These are phyloP conservation scores for Camellia oleifera DNA, from an alignment of 179 eudicot species.

Conservation along the genomic window DNA sequence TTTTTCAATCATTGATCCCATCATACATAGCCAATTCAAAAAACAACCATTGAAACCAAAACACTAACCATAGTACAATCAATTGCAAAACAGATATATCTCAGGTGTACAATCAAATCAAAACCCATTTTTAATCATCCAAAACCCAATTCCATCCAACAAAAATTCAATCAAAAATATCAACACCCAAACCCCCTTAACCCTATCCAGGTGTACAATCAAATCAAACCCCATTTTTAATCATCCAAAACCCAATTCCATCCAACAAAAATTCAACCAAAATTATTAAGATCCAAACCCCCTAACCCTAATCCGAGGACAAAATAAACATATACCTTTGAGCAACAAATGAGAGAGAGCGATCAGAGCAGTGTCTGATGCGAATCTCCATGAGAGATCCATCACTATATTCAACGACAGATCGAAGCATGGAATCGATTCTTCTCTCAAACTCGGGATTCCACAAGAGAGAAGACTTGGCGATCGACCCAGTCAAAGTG, in stretches of 20 bases:
- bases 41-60: too few relatives aligned
- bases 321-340: slow-evolving; percentile 43
- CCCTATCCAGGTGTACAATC: too few relatives aligned
- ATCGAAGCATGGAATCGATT: slow-evolving; percentile 63
- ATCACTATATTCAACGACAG: slow-evolving; percentile 52
- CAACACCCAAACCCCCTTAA: neutral
- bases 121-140: neutral
- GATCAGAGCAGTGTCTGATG: slow-evolving; percentile 81
- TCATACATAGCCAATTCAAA: too few relatives aligned
- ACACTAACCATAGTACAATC: neutral
- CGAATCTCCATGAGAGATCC: slow-evolving; percentile 60
- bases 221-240: neutral
- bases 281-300: slow-evolving; percentile 3
- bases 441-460: slow-evolving; percentile 56
- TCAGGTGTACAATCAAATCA: too few relatives aligned
- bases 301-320: too few relatives aligned
- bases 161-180: neutral
- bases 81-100: neutral
- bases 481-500: slow-evolving; percentile 42
- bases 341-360: slow-evolving; percentile 50
- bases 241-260: neutral
- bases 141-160: neutral
- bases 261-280: neutral
- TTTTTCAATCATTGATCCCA: too few relatives aligned
- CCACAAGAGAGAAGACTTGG: slow-evolving; percentile 77